Conservation (phyloP, 108 stramenopile genomes). For the Aurantiochytrium sp. region DNA sequence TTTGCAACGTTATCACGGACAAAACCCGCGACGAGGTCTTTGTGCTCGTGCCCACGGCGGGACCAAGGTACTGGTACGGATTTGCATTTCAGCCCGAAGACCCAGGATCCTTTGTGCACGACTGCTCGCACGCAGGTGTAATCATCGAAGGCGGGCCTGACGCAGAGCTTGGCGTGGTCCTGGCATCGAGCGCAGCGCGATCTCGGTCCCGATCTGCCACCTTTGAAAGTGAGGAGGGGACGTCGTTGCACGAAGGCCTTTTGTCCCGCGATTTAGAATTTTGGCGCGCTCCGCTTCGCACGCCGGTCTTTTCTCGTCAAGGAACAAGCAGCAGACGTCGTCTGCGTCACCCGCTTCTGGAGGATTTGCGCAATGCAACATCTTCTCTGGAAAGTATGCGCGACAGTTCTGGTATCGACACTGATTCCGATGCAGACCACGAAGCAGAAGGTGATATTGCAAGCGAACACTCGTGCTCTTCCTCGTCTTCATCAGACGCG, state of each 20-base stretch:
- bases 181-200: not conserved
- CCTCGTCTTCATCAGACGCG: not conserved
- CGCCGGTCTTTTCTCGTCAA: not conserved
- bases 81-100: constrained; percentile 12
- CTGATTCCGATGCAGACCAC: too few relatives aligned
- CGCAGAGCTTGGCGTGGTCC: not conserved
- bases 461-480: not conserved
- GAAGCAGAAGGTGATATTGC: too few relatives aligned
- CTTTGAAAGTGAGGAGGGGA: too few relatives aligned
- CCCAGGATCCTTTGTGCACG: not conserved
- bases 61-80: not conserved
- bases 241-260: not conserved
- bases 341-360: not conserved
- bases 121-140: not conserved
- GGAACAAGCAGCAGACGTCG: not conserved
- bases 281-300: not conserved
- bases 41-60: not conserved
- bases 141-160: not conserved
- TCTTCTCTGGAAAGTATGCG: too few relatives aligned
- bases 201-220: too few relatives aligned
- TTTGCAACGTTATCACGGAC: not conserved
- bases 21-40: not conserved
- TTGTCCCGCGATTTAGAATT: not conserved
- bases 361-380: too few relatives aligned
- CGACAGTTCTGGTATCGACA: too few relatives aligned